Conservation (phyloP, 257 asterid species). For the Capsicum chinense region DNA sequence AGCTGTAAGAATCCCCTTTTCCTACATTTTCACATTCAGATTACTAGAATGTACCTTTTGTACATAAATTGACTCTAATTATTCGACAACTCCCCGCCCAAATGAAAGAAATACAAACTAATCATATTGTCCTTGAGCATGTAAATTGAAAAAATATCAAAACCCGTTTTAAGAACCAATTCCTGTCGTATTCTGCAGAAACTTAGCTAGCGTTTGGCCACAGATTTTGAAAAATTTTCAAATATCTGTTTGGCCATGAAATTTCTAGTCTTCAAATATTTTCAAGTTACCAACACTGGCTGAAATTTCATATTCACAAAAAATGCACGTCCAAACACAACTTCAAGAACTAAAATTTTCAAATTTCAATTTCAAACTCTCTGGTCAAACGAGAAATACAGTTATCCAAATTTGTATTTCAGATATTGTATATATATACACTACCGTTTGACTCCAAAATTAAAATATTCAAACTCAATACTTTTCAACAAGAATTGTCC, state of each 20-base stretch:
- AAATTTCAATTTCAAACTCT: neutral
- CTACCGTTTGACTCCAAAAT: neutral
- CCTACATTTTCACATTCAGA: constrained; percentile 3
- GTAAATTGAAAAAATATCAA: neutral
- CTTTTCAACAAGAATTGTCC: neutral
- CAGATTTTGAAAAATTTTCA: neutral
- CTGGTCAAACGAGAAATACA: neutral
- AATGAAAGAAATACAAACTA: neutral
- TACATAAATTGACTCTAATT: neutral
- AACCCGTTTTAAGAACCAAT: neutral
- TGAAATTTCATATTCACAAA: neutral
- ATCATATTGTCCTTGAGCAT: neutral
- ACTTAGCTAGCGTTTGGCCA: neutral
- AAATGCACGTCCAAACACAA: too few species aligned
- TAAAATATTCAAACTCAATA: neutral
- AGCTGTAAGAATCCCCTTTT: neutral
- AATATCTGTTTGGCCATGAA: too few species aligned
- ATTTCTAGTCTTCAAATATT: too few species aligned
- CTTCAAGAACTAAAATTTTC: too few species aligned
- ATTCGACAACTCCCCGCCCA: neutral
- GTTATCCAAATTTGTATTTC: neutral
- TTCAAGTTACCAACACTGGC: neutral
- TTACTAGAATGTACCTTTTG: neutral
- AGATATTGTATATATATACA: neutral
- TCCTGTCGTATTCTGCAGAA: neutral